phyloP scores from a whole-genome alignment of 306 rosid genomes.

The Inga laurina region DNA sequence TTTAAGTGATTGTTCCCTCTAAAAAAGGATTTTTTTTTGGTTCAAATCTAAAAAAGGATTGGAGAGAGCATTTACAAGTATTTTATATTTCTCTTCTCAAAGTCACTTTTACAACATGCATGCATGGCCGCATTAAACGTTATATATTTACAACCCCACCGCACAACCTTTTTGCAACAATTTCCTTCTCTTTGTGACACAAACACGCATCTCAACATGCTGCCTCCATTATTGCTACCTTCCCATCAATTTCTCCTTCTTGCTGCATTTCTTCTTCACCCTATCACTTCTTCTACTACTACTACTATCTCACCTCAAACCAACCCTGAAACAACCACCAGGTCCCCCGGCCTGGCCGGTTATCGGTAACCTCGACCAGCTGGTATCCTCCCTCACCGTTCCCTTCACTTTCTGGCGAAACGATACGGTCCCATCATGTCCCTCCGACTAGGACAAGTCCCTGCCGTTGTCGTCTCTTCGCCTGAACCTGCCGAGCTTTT shows the following conservation, averaged over 20 bases:
- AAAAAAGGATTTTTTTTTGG: no score
- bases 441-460: background rate
- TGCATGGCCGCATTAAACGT: no score
- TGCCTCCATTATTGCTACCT: background rate
- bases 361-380: background rate
- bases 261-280: background rate
- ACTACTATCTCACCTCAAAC: background rate
- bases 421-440: background rate
- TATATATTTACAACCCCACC: background rate
- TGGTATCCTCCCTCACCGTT: background rate
- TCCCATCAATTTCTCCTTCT: background rate
- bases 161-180: background rate
- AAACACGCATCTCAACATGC: background rate
- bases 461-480: background rate
- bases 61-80: no score
- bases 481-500: constrained; percentile 24
- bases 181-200: background rate
- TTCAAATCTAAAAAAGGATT: no score
- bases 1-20: no score
- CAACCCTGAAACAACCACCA: background rate
- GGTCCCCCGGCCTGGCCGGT: background rate
- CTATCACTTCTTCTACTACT: background rate
- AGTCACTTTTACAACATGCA: no score
- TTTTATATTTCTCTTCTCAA: no score
- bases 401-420: background rate